A percentile compares a stretch with the other conserved stretches of the same genome.
Evolutionary conservation across 495 filamentous ascomycete genomes (phyloP).

Genomic region (Penicillium herquei): DNA sequence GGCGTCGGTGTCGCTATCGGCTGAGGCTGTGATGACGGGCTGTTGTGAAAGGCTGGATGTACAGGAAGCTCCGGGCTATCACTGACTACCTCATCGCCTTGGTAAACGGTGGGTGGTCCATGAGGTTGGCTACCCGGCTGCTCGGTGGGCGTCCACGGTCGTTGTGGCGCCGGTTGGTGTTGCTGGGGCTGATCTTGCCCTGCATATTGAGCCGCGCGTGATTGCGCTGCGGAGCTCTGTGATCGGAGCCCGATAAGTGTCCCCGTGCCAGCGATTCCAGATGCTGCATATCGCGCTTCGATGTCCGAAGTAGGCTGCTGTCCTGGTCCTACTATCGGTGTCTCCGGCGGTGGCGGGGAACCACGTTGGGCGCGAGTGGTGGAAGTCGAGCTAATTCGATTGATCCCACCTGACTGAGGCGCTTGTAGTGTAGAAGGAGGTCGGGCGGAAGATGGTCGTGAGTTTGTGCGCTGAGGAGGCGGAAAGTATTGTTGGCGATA

Average conservation of each 20-base stretch:
- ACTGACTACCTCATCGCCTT: slow-evolving; percentile 65
- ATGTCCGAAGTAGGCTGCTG: slow-evolving; percentile 73
- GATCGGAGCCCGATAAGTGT: slow-evolving; percentile 77
- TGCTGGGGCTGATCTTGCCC: slow-evolving; percentile 46
- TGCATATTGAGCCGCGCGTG: slow-evolving; percentile 72
- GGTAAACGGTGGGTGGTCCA: slow-evolving; percentile 90
- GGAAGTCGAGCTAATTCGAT: slow-evolving; percentile 81
- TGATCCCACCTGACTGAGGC: slow-evolving; percentile 55
- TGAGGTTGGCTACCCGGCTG: slow-evolving; percentile 82
- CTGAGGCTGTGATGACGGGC: slow-evolving; percentile 14
- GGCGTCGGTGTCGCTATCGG: slow-evolving; percentile 16
- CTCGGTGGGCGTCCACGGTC: slow-evolving; percentile 97
- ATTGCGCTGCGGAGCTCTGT: slow-evolving; percentile 78
- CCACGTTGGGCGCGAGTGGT: slow-evolving; percentile 90
- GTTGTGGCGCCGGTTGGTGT: slow-evolving; percentile 48
- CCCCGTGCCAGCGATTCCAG: slow-evolving; percentile 80
- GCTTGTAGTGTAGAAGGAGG: slow-evolving; percentile 36
- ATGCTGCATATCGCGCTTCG: slow-evolving; percentile 84
- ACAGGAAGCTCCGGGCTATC: slow-evolving; percentile 28
- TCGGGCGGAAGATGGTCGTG: slow-evolving; percentile 27
- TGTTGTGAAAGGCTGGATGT: slow-evolving; percentile 26
- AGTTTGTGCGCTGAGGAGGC: slow-evolving; percentile 44
- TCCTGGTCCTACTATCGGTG: slow-evolving; percentile 75
- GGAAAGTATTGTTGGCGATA: slow-evolving; percentile 70
- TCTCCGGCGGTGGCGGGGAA: slow-evolving; percentile 93